Evolutionary conservation across 1,284 basidiomycete species (phyloP).

Genomic region (Agroathelia rolfsii): DNA sequence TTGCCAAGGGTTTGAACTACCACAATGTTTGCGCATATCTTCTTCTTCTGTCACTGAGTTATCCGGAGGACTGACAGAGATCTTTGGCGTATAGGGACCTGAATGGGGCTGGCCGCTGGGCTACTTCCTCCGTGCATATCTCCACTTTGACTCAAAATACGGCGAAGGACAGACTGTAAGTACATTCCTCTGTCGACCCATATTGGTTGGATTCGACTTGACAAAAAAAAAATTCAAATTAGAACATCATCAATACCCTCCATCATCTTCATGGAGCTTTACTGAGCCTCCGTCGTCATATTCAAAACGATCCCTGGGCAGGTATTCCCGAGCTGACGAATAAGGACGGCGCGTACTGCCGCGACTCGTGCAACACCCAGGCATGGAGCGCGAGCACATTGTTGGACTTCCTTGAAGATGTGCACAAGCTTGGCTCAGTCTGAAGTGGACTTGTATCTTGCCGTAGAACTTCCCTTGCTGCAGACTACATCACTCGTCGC

Average conservation of each 20-base stretch:
- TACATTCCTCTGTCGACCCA: constrained; percentile 8
- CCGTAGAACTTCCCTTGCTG: too few relatives aligned
- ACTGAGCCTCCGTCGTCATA: constrained; percentile 60
- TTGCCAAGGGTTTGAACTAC: constrained; percentile 90
- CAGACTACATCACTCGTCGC: too few relatives aligned
- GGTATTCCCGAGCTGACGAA: constrained; percentile 91
- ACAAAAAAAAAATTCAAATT: constrained; percentile 4
- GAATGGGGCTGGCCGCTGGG: constrained; percentile 95
- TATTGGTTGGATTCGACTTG: neutral
- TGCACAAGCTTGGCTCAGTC: constrained; percentile 32
- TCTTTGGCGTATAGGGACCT: constrained; percentile 42
- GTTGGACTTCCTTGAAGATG: constrained; percentile 76
- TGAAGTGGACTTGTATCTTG: constrained; percentile 1
- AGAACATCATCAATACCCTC: constrained; percentile 66
- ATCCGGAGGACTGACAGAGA: constrained; percentile 8
- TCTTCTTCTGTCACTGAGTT: constrained; percentile 7
- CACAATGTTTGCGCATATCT: constrained; percentile 48
- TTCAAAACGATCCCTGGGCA: constrained; percentile 77
- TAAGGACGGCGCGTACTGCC: constrained; percentile 69
- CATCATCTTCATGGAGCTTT: constrained; percentile 73
- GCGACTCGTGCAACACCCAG: constrained; percentile 84
- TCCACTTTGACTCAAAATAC: constrained; percentile 67
- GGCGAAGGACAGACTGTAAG: constrained; percentile 59
- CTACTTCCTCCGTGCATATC: constrained; percentile 90
- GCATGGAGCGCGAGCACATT: constrained; percentile 89